Base-by-base conservation (phyloP, 306 rosid genomes). In the Crataegus laevigata region DNA sequence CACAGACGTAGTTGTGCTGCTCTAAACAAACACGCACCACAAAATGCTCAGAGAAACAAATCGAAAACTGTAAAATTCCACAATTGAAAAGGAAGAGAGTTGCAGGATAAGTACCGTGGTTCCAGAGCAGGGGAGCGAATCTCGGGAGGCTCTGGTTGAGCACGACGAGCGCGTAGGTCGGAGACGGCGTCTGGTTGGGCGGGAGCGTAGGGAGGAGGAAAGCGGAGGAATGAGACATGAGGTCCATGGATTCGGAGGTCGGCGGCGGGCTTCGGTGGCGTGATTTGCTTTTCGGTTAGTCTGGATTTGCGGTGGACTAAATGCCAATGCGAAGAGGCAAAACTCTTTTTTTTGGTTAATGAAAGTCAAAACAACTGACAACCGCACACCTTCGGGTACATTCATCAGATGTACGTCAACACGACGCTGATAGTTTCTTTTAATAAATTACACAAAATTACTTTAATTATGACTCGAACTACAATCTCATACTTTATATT, bases 91-190 rank as follows among this genome's bases (percentile, higher is more conserved):
- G 8, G 12, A 8, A 19, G 34, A 59, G 54, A 71, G 22, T 13
- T 28, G 11, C 9, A 43, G 63, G 74, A 55, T 58, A 28, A 76
- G 61, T 79, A 92, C 97, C 96, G 82, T 92, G 96, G 72, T 88
- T 82, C 99, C 99, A 94, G 5, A 94, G 91, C 87, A 89, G 72
- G 21, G 99, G 96, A 82, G 92, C 79, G 69, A 89, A 89, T 88
- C 40, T 89, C n/a, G 96, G 96, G 2, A 94, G 91, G 19, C 80
- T 42, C 76, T 94, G 99, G 73, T 94, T 94, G 21, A 94, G 97
- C 67, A 90, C 11, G 63, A 94, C 85, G 2, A 92, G 97, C 7
- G 93, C 89, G 78, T 87, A 85, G 14, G 78, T 82, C 0, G 58
- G 71, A 60, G 88, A 66, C 59, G 77, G 77, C 6, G 68, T 42